Evolutionary conservation across 140 eudicot species (phyloP).

Genomic region (Anethum foeniculum): DNA sequence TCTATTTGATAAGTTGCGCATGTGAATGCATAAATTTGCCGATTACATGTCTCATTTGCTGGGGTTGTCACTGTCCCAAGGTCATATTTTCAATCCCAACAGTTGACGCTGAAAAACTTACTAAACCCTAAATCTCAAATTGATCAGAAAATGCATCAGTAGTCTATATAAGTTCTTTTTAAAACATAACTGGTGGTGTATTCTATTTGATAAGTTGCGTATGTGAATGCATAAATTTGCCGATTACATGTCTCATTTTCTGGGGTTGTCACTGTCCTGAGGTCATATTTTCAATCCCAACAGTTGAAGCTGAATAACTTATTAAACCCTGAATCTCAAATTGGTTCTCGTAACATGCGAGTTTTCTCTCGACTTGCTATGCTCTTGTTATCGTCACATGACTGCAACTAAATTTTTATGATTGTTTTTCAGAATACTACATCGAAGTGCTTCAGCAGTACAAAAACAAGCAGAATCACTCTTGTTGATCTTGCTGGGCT

Average conservation of each 20-base stretch:
- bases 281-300: background rate
- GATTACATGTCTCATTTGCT: background rate
- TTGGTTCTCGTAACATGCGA: background rate
- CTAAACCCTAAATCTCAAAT: background rate
- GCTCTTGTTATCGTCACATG: background rate
- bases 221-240: background rate
- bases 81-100: background rate
- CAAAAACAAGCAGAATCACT: constrained; percentile 79
- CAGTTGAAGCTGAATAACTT: background rate
- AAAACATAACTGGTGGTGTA: background rate
- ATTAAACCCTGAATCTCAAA: background rate
- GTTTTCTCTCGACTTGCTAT: background rate
- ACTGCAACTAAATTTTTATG: background rate
- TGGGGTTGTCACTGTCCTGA: background rate
- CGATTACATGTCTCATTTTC: background rate
- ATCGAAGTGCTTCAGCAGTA: constrained; percentile 71
- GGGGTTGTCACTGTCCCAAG: background rate
- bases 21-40: background rate
- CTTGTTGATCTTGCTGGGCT: constrained; percentile 90
- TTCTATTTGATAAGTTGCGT: too few species aligned
- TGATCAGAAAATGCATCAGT: background rate
- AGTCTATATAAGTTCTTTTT: background rate
- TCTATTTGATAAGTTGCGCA: background rate
- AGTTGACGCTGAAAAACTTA: background rate
- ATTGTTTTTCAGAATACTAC: constrained; percentile 46